Evolutionary conservation across 2,329 filamentous ascomycete genomes (phyloP), one percentile per base, ranked within the genome.

Genomic region (Aspergillus eucalypticola): DNA sequence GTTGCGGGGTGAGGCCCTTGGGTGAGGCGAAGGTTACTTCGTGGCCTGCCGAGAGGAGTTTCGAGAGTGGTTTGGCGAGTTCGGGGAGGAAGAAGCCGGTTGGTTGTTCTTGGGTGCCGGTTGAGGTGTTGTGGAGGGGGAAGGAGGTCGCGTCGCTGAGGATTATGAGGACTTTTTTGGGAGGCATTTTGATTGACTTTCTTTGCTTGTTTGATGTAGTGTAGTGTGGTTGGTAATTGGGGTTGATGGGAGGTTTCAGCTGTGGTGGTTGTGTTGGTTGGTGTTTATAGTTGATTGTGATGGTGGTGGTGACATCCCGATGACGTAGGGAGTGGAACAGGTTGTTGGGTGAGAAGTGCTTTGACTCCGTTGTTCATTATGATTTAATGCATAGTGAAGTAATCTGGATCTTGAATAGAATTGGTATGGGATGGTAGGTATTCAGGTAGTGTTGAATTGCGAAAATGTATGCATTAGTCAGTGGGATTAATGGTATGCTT

Each of bases 1-100:
- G 72, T 1, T 68, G 67, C 0, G 79, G 79, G 42, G 78, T 73
- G 27, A 73, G 71, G 61, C 79, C 79, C 48, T 74, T 65, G 0
- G 79, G 79, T 0, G 77, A 79, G n/a, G 79, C 76, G 61, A 81
- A 81, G 10, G 77, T 80, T 23, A 81, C 72, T 66, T 80, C 75
- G 64, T 79, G 77, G 17, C 72, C 73, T 25, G 69, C 66, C 5
- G 73, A 71, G 35, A 79, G 74, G 15, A 78, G 65, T 25, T 73
- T 74, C 8, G 69, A 61, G 2, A 79, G 68, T 0, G 76, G 74
- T 58, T 77, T 75, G 35, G 75, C 75, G 8, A 78, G 71, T 58
- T 77, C 76, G 62, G 75, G 75, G 48, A 79, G 72, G 66, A 77
- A 77, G 65, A 72, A 76, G 11, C 75, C 75, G 0, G 71, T 66